phyloP scores from a whole-genome alignment of 257 asterid species.

The Nicotiana otophora region DNA sequence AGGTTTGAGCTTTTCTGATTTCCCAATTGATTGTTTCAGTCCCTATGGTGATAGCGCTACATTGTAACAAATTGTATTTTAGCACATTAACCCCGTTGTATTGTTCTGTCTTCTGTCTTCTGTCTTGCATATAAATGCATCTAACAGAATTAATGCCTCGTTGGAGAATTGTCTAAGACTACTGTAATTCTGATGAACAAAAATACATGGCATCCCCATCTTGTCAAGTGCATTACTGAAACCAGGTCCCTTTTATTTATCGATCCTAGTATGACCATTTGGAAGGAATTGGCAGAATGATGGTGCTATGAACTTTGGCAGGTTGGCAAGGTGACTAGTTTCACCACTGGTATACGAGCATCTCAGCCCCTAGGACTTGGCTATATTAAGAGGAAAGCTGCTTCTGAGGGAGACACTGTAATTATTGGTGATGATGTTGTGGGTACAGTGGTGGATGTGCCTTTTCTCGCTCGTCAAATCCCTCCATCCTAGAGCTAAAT shows the following conservation, averaged over 20 bases:
- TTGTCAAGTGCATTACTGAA: neutral
- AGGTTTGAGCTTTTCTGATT: slow-evolving; percentile 36
- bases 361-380: slow-evolving; percentile 81
- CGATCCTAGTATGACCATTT: neutral
- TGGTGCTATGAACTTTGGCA: slow-evolving; percentile 28
- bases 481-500: slow-evolving; percentile 23
- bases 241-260: neutral
- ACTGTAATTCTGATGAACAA: neutral
- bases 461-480: slow-evolving; percentile 65
- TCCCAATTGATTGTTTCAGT: neutral
- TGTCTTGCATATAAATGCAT: slow-evolving; percentile 6
- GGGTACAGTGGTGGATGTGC: slow-evolving; percentile 78
- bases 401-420: slow-evolving; percentile 66
- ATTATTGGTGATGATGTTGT: slow-evolving; percentile 51
- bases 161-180: neutral
- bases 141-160: neutral
- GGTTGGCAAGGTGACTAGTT: slow-evolving; percentile 92
- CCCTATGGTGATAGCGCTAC: neutral
- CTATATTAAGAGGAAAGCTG: slow-evolving; percentile 68
- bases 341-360: slow-evolving; percentile 46
- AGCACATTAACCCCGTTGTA: neutral
- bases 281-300: neutral
- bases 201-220: neutral
- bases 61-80: neutral
- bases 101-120: neutral